Conservation (phyloP, 129 eudicot genomes). For the Artemisia tridentata region DNA sequence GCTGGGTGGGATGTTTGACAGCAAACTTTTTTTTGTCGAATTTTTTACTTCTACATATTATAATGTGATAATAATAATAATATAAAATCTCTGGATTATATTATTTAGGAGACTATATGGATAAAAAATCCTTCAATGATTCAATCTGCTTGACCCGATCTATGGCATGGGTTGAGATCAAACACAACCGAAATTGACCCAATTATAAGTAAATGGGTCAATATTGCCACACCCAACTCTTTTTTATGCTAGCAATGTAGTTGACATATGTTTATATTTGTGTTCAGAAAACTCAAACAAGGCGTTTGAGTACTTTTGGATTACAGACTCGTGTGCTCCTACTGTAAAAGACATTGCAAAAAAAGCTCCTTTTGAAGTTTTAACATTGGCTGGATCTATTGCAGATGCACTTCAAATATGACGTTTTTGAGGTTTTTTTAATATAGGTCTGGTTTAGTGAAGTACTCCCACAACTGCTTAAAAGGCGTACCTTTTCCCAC, state of each 20-base stretch:
- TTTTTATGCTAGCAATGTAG: too few species aligned
- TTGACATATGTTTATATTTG: not conserved
- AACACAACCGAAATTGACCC: too few species aligned
- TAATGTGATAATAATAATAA: too few species aligned
- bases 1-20: too few species aligned
- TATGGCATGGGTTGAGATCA: too few species aligned
- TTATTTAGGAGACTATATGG: not conserved
- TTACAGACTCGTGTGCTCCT: conserved; percentile 79
- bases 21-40: too few species aligned
- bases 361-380: conserved; percentile 84
- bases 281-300: conserved; percentile 42
- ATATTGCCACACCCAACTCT: too few species aligned
- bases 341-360: conserved; percentile 76
- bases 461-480: not conserved
- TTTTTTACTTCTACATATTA: too few species aligned
- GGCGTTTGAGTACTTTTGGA: conserved; percentile 88
- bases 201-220: too few species aligned
- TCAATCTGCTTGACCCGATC: too few species aligned
- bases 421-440: conserved; percentile 9
- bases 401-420: conserved; percentile 90
- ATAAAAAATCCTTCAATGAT: too few species aligned
- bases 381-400: conserved; percentile 87
- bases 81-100: not conserved
- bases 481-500: not conserved
- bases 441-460: not conserved